phyloP scores from a whole-genome alignment of 345 rosid genomes.

The Nephelium lappaceum region DNA sequence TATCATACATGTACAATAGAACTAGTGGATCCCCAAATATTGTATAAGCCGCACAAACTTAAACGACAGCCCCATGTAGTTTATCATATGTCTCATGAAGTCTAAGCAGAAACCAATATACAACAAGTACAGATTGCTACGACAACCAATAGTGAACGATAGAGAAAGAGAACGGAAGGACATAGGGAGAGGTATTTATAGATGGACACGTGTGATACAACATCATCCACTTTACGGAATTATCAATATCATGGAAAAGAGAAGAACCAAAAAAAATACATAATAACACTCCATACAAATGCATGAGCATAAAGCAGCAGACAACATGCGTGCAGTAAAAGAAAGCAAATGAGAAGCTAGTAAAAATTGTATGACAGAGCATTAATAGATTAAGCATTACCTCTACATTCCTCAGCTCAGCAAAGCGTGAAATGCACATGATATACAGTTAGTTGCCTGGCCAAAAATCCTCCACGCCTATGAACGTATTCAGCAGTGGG shows the following conservation, averaged over 20 bases:
- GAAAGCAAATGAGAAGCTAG: slow-evolving; percentile 1
- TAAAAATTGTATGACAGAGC: background rate
- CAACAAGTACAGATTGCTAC: background rate
- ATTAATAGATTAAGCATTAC: slow-evolving; percentile 41
- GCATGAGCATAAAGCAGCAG: background rate
- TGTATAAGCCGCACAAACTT: background rate
- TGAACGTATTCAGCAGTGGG: slow-evolving; percentile 74
- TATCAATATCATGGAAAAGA: background rate
- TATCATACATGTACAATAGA: background rate
- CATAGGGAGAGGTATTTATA: background rate
- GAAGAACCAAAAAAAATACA: slow-evolving; percentile 2
- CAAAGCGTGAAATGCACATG: slow-evolving; percentile 90
- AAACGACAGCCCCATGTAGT: background rate
- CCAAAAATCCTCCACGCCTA: slow-evolving; percentile 67
- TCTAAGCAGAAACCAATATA: background rate
- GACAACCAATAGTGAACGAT: background rate
- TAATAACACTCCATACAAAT: background rate
- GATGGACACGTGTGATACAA: background rate
- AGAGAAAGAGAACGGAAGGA: background rate
- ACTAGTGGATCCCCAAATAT: background rate
- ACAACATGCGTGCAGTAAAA: background rate
- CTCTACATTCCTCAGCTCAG: slow-evolving; percentile 75
- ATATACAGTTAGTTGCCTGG: slow-evolving; percentile 62
- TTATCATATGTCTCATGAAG: background rate
- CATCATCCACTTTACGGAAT: background rate